Conservation (phyloP, 208 protist species). For the Leishmania lainsoni region DNA sequence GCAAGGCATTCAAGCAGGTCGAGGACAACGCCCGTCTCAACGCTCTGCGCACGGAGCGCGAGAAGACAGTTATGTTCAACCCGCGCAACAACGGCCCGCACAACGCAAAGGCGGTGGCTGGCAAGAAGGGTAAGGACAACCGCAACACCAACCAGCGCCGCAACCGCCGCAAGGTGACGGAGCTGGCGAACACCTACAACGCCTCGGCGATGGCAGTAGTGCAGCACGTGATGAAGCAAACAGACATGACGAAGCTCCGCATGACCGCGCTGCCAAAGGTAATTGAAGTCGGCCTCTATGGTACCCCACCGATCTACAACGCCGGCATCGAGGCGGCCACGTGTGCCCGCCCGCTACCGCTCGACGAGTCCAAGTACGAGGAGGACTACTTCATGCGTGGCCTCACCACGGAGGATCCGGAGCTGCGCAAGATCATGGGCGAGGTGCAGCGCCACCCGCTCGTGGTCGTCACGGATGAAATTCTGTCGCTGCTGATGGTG, state of each 20-base stretch:
- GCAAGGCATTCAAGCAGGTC: slow-evolving; percentile 60
- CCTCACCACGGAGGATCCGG: slow-evolving; percentile 49
- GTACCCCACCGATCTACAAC: slow-evolving; percentile 70
- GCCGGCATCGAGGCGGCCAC: slow-evolving; percentile 54
- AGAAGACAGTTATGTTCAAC: slow-evolving; percentile 34
- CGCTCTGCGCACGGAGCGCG: slow-evolving; percentile 55
- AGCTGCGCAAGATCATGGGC: slow-evolving; percentile 60
- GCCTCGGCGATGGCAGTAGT: slow-evolving; percentile 36
- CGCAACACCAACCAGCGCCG: slow-evolving; percentile 45
- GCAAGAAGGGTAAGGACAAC: slow-evolving; percentile 38
- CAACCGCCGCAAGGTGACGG: slow-evolving; percentile 38
- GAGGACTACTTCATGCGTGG: slow-evolving; percentile 40
- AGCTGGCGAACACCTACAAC: slow-evolving; percentile 47
- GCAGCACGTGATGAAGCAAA: slow-evolving; percentile 39
- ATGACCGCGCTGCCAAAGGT: slow-evolving; percentile 38
- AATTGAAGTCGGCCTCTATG: slow-evolving; percentile 55
- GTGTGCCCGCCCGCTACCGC: slow-evolving; percentile 38
- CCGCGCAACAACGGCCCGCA: slow-evolving; percentile 28
- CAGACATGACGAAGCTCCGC: slow-evolving; percentile 50
- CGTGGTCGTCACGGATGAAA: slow-evolving; percentile 79
- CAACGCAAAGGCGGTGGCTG: slow-evolving; percentile 21
- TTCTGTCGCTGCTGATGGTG: slow-evolving; percentile 85
- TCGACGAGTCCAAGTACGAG: slow-evolving; percentile 51
- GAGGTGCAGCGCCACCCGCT: slow-evolving; percentile 46
- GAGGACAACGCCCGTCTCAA: slow-evolving; percentile 73